These are phyloP conservation scores for Rhodotorula babjevae DNA, from an alignment of 768 basidiomycete genomes.

Conservation along the genomic window DNA sequence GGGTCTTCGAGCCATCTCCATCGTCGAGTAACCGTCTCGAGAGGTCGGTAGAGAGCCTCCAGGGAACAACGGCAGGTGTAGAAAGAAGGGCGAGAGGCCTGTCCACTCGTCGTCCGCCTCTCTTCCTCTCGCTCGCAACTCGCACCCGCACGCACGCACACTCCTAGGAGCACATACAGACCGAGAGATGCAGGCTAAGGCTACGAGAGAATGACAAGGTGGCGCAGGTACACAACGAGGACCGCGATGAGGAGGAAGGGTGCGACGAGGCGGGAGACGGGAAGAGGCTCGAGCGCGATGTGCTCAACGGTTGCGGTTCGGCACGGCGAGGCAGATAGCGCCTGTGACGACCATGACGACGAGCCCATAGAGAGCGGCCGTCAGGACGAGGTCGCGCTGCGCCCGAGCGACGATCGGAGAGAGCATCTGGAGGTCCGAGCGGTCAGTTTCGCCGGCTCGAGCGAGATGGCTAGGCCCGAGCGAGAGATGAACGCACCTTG, in stretches of 20 bases:
- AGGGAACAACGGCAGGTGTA: no score
- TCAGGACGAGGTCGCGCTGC: slow-evolving; percentile 24
- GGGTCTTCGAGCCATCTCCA: no score
- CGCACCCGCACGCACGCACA: no score
- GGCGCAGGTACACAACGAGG: no score
- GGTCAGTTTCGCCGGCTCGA: neutral
- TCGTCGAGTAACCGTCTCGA: no score
- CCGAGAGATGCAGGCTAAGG: no score
- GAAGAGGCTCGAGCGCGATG: neutral
- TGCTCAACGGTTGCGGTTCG: neutral
- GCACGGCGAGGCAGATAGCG: slow-evolving; percentile 18
- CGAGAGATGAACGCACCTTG: neutral
- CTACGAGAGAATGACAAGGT: no score
- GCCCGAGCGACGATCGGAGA: slow-evolving; percentile 19
- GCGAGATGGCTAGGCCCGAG: neutral
- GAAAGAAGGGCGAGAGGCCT: no score
- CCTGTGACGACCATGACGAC: slow-evolving; percentile 11
- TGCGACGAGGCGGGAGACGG: no score
- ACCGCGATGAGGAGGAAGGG: no score
- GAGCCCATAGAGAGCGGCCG: slow-evolving; percentile 15
- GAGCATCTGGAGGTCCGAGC: neutral
- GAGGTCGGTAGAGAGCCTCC: no score
- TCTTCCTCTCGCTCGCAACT: neutral
- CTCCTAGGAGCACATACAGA: no score
- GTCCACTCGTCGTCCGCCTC: neutral